Evolutionary conservation across 768 basidiomycete genomes (phyloP).

Genomic region (Tulasnella sp.): DNA sequence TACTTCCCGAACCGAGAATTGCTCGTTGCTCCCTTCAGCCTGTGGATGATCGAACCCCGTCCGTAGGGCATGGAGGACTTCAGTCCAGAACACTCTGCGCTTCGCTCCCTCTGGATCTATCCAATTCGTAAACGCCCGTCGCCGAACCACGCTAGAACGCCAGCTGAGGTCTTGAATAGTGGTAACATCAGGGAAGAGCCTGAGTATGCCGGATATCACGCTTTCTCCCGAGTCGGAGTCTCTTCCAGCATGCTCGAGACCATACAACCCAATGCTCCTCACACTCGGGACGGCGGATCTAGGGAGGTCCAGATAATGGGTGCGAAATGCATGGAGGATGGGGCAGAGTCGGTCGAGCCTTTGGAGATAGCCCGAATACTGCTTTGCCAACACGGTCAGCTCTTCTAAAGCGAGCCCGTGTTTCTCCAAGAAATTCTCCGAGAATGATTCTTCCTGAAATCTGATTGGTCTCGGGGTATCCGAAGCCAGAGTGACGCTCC

Average conservation of each 20-base stretch:
- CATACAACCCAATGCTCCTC: background rate
- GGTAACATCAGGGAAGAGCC: background rate
- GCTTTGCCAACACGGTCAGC: background rate
- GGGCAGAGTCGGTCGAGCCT: background rate
- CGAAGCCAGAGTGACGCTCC: background rate
- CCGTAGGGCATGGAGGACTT: background rate
- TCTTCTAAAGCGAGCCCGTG: background rate
- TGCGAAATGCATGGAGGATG: background rate
- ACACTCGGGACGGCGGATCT: background rate
- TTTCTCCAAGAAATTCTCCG: background rate
- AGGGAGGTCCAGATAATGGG: background rate
- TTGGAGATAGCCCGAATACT: background rate
- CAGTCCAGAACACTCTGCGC: background rate
- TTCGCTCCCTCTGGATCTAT: background rate
- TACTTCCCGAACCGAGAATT: background rate
- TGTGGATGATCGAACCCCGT: no score
- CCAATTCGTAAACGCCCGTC: background rate
- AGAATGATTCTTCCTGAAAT: background rate
- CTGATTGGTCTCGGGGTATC: background rate
- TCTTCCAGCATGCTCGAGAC: background rate
- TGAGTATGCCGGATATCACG: background rate
- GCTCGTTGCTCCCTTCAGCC: no score
- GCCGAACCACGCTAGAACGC: background rate
- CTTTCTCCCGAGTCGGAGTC: background rate
- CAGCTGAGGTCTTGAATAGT: background rate